Conservation (phyloP, 2,329 filamentous ascomycete genomes). For the Phaeoacremonium minimum region DNA sequence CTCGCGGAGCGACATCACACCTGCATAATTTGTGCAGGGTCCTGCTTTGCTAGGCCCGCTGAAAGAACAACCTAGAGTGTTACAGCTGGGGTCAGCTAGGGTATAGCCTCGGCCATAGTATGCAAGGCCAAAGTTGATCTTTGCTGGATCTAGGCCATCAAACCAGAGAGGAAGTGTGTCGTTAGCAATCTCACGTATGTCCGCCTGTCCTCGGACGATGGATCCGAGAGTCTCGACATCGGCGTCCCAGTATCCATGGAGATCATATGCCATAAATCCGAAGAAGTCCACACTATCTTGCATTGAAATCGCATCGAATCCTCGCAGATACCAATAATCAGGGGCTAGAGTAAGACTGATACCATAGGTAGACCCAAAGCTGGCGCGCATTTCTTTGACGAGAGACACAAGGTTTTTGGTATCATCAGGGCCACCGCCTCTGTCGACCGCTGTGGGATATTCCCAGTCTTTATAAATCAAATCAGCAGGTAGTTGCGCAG, state of each 20-base stretch:
- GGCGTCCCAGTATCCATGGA: conserved; percentile 36
- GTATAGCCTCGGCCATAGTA: conserved; percentile 43
- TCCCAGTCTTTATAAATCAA: no score
- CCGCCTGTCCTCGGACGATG: conserved; percentile 30
- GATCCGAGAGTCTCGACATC: conserved; percentile 21
- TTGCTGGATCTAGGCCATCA: conserved; percentile 28
- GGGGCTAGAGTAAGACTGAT: conserved; percentile 31
- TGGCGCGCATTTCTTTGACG: conserved; percentile 26
- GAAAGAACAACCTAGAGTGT: conserved; percentile 16
- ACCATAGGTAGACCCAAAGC: conserved; percentile 29
- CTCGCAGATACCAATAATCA: conserved; percentile 31
- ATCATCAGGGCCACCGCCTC: conserved; percentile 30
- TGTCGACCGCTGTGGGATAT: conserved; percentile 23
- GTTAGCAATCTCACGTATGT: conserved; percentile 35
- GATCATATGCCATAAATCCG: conserved; percentile 32
- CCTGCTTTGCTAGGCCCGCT: conserved; percentile 18
- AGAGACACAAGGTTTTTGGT: conserved; percentile 27
- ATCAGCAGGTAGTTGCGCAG: no score
- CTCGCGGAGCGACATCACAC: conserved; percentile 24
- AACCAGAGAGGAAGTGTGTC: conserved; percentile 33
- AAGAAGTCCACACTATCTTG: conserved; percentile 31
- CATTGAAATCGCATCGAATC: conserved; percentile 30
- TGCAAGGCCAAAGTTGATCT: conserved; percentile 42
- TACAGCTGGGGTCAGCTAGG: conserved; percentile 18
- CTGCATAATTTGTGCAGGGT: conserved; percentile 18